Evolutionary conservation across 1,284 basidiomycete genomes (phyloP).

Genomic region (Tausonia pullulans): DNA sequence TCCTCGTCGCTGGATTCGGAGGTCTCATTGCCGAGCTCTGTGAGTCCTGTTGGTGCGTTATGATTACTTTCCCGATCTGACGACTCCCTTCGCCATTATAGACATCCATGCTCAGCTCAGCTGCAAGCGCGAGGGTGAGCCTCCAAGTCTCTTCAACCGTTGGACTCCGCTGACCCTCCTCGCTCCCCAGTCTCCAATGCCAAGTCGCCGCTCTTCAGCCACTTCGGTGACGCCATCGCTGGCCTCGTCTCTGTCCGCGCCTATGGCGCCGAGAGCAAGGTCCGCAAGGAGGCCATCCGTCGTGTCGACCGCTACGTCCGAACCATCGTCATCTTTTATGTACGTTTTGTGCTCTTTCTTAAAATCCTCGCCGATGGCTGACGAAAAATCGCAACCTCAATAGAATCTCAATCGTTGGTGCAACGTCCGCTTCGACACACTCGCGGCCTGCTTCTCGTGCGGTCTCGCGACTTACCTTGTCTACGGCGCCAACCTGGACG

Average conservation of each 20-base stretch:
- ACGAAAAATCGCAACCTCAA: conserved; percentile 29
- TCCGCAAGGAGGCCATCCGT: conserved; percentile 27
- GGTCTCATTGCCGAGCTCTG: conserved; percentile 39
- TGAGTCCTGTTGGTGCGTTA: not conserved
- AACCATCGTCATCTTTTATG: not conserved
- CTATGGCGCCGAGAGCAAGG: conserved; percentile 19
- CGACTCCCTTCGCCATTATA: not conserved
- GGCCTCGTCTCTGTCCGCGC: conserved; percentile 16
- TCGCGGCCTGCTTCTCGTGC: conserved; percentile 32
- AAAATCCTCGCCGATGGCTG: not conserved
- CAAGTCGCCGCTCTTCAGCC: conserved; percentile 38
- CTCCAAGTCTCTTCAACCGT: not conserved
- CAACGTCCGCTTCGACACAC: conserved; percentile 31
- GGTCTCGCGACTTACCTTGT: conserved; percentile 30
- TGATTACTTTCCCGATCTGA: not conserved
- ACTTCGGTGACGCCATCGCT: conserved; percentile 21
- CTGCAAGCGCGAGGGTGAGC: conserved; percentile 41
- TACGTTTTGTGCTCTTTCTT: conserved; percentile 22
- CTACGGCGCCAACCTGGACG: conserved; percentile 28
- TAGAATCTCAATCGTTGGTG: conserved; percentile 26
- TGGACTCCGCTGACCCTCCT: not conserved
- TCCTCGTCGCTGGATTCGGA: conserved; percentile 40
- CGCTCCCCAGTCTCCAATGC: not conserved
- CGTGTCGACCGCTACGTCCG: conserved; percentile 33
- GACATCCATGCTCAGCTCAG: conserved; percentile 58